Evolutionary conservation across 2,329 filamentous ascomycete genomes (phyloP), one percentile per base, ranked within the genome.

Genomic region (Epichloe coenophiala): DNA sequence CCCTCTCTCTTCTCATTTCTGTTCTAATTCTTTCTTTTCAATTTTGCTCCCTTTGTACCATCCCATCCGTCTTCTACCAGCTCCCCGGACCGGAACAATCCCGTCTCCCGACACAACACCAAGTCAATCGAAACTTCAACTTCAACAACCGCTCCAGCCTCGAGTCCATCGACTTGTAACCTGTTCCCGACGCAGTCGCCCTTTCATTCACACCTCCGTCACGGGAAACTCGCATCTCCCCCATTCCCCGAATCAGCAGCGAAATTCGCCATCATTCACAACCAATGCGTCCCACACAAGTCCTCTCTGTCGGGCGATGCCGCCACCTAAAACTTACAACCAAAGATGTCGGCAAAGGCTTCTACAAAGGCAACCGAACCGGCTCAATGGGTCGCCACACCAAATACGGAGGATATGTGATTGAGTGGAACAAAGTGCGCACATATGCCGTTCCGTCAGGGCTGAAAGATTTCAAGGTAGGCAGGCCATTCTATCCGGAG

Each of bases 321-420:
- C 79, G 83, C 68, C 88, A 91, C 63, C 74, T 90, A 53, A 76
- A 78, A 49, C 79, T 98, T 62, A 96, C 88, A 12, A 95, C 91
- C 58, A 98, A 98, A 71, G 84, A 93, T 69, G 84, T 91, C 65
- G 86, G 85, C 66, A 88, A 88, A 64, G 91, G 90, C 59, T 98
- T 84, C 80, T 98, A 98, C 81, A 97, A 97, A 76, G 93, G 93
- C 65, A 96, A 86, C 61, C 78, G 90, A 45, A 84, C 88, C 1
- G 93, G 93, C 2, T 81, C 86, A 41, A 89, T 94, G 81, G 93
- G 93, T 66, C 71, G 74, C 13, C 88, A 94, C 70, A 90, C 86
- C 50, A 86, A 86, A 65, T 80, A 81, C 64, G 93, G 91, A 67
- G 83, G 83, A 47, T 98, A 93, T 68, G 67, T 81, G 45, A 83